Conservation (phyloP, 495 filamentous ascomycete genomes). For the Penicillium pancosmium region DNA sequence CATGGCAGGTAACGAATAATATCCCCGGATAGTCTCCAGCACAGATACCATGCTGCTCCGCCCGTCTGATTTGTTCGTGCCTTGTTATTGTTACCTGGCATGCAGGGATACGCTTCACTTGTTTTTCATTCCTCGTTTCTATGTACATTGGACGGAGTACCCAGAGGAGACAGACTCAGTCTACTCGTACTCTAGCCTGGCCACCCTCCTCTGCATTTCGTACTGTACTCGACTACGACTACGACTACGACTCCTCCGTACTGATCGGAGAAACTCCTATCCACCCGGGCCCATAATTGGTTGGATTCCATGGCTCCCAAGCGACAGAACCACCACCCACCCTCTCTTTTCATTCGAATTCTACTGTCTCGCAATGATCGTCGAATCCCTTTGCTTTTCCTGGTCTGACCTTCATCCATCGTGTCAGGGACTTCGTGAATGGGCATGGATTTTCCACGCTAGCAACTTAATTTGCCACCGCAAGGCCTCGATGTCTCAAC, state of each 20-base stretch:
- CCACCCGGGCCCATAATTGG: slow-evolving; percentile 1
- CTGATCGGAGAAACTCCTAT: neutral
- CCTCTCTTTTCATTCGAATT: neutral
- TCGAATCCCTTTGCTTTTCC: slow-evolving; percentile 4
- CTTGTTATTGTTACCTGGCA: slow-evolving; percentile 35
- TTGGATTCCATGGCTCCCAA: neutral
- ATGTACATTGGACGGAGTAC: slow-evolving; percentile 4
- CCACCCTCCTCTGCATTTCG: no score
- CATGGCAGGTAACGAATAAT: slow-evolving; percentile 29
- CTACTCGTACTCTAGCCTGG: no score
- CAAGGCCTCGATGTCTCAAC: neutral
- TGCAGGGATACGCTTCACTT: slow-evolving; percentile 34
- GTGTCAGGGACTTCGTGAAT: neutral
- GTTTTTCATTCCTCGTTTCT: slow-evolving; percentile 36
- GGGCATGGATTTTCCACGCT: neutral
- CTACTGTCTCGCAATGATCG: neutral
- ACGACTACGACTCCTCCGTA: neutral
- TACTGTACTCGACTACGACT: neutral
- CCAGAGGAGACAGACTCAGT: neutral
- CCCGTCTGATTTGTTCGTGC: slow-evolving; percentile 21
- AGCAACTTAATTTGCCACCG: slow-evolving; percentile 6
- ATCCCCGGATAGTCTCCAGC: slow-evolving; percentile 16
- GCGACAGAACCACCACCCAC: slow-evolving; percentile 3
- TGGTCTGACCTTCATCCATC: neutral
- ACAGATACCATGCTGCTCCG: slow-evolving; percentile 17